phyloP scores from a whole-genome alignment of 208 protist genomes.

The Trypanosoma cruzi region DNA sequence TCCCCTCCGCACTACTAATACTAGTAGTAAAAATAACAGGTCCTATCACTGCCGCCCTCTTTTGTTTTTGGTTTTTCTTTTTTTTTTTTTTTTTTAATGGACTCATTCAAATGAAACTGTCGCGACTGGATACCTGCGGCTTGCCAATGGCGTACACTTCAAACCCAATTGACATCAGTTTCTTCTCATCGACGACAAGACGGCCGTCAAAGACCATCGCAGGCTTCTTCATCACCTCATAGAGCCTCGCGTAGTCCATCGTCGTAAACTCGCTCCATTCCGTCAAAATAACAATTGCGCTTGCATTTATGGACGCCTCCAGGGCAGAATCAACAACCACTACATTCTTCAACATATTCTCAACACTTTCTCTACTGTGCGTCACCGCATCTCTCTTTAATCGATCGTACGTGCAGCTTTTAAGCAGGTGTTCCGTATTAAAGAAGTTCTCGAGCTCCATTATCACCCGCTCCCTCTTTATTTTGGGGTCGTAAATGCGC shows the following conservation, averaged over 20 bases:
- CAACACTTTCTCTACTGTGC: not conserved
- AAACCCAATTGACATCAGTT: conserved; percentile 90
- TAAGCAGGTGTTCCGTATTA: conserved; percentile 31
- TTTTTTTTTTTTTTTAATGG: not conserved
- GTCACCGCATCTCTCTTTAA: not conserved
- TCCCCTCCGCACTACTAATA: no score
- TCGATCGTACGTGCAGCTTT: conserved; percentile 2
- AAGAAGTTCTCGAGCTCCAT: conserved; percentile 74
- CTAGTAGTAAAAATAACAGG: no score
- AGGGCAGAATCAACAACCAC: conserved; percentile 50
- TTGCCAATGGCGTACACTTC: conserved; percentile 88
- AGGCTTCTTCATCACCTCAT: conserved; percentile 93
- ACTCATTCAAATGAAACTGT: not conserved
- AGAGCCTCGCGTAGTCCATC: conserved; percentile 89
- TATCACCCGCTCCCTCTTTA: conserved; percentile 53
- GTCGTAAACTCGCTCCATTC: conserved; percentile 97
- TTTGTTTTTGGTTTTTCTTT: no score
- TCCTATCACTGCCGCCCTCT: no score
- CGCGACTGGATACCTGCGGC: not conserved
- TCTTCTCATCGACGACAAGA: conserved; percentile 74
- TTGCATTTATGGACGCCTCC: conserved; percentile 67
- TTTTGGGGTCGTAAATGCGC: conserved; percentile 97
- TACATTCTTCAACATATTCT: conserved; percentile 33
- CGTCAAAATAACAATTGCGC: conserved; percentile 95
- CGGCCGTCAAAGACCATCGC: conserved; percentile 97